Evolutionary conservation across 2,329 filamentous ascomycete genomes (phyloP).

Genomic region (Microsporum canis): DNA sequence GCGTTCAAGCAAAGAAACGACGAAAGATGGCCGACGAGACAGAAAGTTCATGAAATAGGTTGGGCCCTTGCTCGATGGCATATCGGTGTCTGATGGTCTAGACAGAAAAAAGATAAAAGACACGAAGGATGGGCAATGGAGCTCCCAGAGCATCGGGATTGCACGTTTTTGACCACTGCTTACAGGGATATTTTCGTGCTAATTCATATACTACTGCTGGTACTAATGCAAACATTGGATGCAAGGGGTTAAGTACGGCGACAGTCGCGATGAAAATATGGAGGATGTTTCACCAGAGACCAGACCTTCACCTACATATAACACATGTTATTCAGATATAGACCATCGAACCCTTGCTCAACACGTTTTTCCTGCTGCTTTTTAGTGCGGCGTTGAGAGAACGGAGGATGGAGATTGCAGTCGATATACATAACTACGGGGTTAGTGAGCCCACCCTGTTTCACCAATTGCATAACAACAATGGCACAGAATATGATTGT

Average conservation of each 20-base stretch:
- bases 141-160: neutral
- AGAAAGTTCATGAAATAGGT: neutral
- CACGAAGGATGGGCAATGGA: neutral
- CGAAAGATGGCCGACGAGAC: conserved; percentile 41
- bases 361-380: neutral
- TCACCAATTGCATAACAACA: neutral
- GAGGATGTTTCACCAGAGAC: neutral
- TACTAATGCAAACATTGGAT: neutral
- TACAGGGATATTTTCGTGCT: neutral
- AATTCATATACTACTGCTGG: neutral
- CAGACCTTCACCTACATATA: neutral
- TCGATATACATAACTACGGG: neutral
- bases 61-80: neutral
- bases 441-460: neutral
- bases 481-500: neutral
- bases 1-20: conserved; percentile 55
- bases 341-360: neutral
- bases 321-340: neutral
- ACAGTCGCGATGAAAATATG: neutral
- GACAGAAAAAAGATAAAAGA: neutral
- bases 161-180: neutral
- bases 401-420: neutral
- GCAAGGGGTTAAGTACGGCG: neutral
- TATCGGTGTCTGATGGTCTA: neutral
- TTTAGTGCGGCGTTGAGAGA: neutral